These are phyloP conservation scores for Tetrahymena elliotti DNA, from an alignment of 73 alveolate genomes.

Conservation along the genomic window DNA sequence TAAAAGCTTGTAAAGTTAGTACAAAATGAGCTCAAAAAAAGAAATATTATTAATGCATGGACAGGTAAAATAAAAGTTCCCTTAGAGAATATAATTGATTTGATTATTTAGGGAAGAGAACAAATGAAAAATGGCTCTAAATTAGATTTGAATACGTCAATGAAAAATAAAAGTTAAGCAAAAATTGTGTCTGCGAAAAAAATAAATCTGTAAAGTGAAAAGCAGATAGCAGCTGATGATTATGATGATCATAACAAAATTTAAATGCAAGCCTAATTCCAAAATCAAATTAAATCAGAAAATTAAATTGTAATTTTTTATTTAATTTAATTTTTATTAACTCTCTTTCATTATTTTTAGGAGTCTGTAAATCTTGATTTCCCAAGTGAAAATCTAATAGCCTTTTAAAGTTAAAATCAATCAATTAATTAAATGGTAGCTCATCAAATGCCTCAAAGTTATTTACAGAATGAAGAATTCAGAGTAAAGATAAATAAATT, in stretches of 20 bases:
- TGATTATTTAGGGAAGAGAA: background rate
- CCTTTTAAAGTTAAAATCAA: background rate
- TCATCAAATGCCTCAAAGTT: background rate
- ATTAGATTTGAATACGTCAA: background rate
- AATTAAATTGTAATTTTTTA: background rate
- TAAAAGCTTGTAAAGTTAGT: background rate
- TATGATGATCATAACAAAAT: background rate
- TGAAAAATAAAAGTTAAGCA: background rate
- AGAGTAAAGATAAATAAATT: background rate
- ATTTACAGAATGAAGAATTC: background rate
- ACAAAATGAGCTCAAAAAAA: background rate
- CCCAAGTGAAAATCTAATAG: background rate
- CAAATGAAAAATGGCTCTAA: background rate
- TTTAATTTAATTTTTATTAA: background rate
- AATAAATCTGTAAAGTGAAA: background rate
- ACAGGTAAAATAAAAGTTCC: background rate
- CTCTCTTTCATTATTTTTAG: background rate
- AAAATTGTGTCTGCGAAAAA: background rate
- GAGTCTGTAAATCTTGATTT: background rate
- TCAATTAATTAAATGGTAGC: background rate
- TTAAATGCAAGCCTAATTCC: background rate
- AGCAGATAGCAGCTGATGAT: too few species aligned
- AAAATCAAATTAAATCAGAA: background rate
- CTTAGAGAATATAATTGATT: background rate
- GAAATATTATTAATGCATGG: background rate